Evolutionary conservation across 1,139 yeast species (phyloP).

Genomic region (Petasospora fabianii): DNA sequence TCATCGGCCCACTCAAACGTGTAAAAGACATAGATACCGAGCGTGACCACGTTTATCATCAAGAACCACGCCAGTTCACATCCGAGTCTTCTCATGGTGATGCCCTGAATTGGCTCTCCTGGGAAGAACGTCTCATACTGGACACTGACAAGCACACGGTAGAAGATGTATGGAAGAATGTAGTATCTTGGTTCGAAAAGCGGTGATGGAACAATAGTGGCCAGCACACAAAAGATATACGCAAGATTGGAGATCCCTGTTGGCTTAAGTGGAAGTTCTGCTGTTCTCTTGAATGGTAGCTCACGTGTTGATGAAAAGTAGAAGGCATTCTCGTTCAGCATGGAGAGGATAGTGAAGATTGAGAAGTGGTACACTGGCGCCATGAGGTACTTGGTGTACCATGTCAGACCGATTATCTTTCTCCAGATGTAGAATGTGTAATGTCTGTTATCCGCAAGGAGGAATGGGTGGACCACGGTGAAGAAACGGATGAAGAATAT

Average conservation of each 20-base stretch:
- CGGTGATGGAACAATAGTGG: slow-evolving; percentile 83
- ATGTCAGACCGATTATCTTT: slow-evolving; percentile 45
- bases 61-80: slow-evolving; percentile 62
- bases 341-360: slow-evolving; percentile 44
- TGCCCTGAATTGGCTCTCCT: slow-evolving; percentile 23
- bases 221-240: slow-evolving; percentile 47
- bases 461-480: slow-evolving; percentile 83
- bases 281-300: slow-evolving; percentile 32
- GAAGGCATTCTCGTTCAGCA: slow-evolving; percentile 34
- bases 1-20: slow-evolving; percentile 71
- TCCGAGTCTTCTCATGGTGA: slow-evolving; percentile 37
- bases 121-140: slow-evolving; percentile 32
- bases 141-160: slow-evolving; percentile 58
- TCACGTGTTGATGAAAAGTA: slow-evolving; percentile 32
- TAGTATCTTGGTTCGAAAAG: slow-evolving; percentile 91
- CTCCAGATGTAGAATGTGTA: slow-evolving; percentile 83
- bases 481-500: slow-evolving; percentile 49
- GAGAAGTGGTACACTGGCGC: slow-evolving; percentile 74
- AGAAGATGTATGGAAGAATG: slow-evolving; percentile 72
- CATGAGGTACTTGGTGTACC: slow-evolving; percentile 41
- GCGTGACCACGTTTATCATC: slow-evolving; percentile 49
- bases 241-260: slow-evolving; percentile 43
- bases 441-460: slow-evolving; percentile 92
- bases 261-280: slow-evolving; percentile 35
- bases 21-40: slow-evolving; percentile 52